phyloP scores from a whole-genome alignment of 805 yeast species.

The Gaillardinia entomophila region DNA sequence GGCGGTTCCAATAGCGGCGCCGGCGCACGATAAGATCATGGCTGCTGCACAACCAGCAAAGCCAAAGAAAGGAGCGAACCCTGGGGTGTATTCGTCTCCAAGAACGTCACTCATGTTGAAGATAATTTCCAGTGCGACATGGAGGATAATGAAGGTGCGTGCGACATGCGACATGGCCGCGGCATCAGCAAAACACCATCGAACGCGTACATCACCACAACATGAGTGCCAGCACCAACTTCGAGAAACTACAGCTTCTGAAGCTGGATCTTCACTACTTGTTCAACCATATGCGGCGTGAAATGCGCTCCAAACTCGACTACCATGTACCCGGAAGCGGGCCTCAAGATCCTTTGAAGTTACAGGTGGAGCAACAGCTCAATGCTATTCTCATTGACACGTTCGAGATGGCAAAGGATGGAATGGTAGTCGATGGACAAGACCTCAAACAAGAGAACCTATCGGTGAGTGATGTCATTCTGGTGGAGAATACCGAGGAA shows the following conservation, averaged over 20 bases:
- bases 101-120: conserved; percentile 24
- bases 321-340: conserved; percentile 41
- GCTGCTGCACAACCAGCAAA: conserved; percentile 99
- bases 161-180: no score
- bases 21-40: conserved; percentile 96
- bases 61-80: conserved; percentile 95
- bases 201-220: no score
- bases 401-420: conserved; percentile 52
- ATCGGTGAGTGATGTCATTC: conserved; percentile 17
- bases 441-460: conserved; percentile 22
- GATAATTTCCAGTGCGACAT: background rate
- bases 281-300: conserved; percentile 36
- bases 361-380: conserved; percentile 37
- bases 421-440: conserved; percentile 54
- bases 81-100: conserved; percentile 70
- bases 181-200: no score
- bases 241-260: conserved; percentile 43
- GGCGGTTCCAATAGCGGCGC: conserved; percentile 99
- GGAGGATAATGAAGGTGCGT: no score
- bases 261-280: conserved; percentile 49
- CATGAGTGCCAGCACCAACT: conserved; percentile 18
- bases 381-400: conserved; percentile 44
- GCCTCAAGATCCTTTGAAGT: conserved; percentile 40
- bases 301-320: conserved; percentile 41
- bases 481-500: conserved; percentile 28